Evolutionary conservation across 148 eudicot species (phyloP), one percentile per base, ranked within the genome.

Genomic region (Nepenthes gracilis): DNA sequence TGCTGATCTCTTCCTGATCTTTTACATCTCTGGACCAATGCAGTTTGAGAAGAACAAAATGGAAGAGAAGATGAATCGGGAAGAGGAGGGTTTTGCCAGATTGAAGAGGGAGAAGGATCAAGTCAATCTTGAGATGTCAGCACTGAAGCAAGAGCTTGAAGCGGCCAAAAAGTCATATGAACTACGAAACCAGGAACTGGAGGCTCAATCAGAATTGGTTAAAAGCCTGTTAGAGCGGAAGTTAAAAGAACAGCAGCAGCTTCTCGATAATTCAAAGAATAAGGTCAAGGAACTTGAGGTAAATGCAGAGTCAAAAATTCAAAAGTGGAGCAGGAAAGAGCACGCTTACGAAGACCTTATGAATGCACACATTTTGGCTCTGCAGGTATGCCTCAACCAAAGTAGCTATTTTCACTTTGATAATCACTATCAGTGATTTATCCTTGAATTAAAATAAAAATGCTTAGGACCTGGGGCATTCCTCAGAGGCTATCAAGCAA

Each of bases 401-500:
- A 43, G 59, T 38, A 40, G 56, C 38, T 40, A 66, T 69, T 9
- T 65, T 47, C 33, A 36, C 64, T 47, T 36, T 15, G 35, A 62
- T 55, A 9, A 58, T 57, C 33, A 54, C 55, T 68, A 13, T 48
- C 47, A 45, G 36, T 49, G 23, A 52, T 60, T 66, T 43, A 50
- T 23, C 64, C 51, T 61, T 14, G n/a, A 59, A 60, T 60, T 72
- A 40, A 47, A 8, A 47, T 54, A 43, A 51, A 57, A 77, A 59
- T 58, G 12, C 70, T 60, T 80, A 93, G 98, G 96, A 89, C 57
- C 80, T 93, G 67, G 84, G 77, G 78, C 72, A 49, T 68, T 74
- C 92, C 58, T 86, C 95, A 61, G 86, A 84, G 65, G 63, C 83
- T 59, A 80, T 89, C 59, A 85, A 77, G 80, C 85, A 68, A 67